These are phyloP conservation scores for Sordariomycetes sp. DNA, from an alignment of 2,329 filamentous ascomycete genomes.

Conservation along the genomic window DNA sequence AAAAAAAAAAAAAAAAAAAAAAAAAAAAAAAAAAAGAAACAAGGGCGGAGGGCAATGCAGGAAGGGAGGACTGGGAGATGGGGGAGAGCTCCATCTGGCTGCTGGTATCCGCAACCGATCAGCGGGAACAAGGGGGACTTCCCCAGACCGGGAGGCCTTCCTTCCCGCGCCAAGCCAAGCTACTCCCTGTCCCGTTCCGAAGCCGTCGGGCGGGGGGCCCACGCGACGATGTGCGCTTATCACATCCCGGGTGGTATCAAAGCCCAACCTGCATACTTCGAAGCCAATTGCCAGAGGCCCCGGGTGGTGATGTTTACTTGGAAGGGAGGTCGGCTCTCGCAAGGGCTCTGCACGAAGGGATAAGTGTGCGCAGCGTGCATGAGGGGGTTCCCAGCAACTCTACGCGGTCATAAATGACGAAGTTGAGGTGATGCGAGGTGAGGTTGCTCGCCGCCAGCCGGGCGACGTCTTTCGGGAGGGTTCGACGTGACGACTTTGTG, in stretches of 20 bases:
- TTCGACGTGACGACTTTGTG: not conserved
- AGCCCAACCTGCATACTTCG: no score
- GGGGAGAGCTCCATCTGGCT: no score
- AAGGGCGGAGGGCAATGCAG: not conserved
- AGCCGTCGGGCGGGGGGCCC: not conserved
- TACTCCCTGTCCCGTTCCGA: not conserved
- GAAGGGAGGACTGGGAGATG: no score
- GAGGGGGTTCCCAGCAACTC: not conserved
- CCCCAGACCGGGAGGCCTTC: not conserved
- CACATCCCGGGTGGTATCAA: not conserved
- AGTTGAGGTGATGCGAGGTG: not conserved
- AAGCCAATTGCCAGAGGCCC: no score
- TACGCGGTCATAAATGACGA: not conserved
- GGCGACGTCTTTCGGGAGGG: not conserved
- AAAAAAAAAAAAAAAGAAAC: no score
- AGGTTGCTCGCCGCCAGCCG: not conserved
- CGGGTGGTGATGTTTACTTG: no score
- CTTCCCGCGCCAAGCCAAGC: slow-evolving; percentile 1
- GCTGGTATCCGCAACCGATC: not conserved
- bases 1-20: no score
- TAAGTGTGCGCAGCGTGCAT: no score
- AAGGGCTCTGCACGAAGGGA: no score
- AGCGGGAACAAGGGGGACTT: not conserved
- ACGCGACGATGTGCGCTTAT: not conserved
- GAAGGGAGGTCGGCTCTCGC: no score